phyloP scores from a whole-genome alignment of 768 basidiomycete genomes.

The Kwoniella bestiolae region DNA sequence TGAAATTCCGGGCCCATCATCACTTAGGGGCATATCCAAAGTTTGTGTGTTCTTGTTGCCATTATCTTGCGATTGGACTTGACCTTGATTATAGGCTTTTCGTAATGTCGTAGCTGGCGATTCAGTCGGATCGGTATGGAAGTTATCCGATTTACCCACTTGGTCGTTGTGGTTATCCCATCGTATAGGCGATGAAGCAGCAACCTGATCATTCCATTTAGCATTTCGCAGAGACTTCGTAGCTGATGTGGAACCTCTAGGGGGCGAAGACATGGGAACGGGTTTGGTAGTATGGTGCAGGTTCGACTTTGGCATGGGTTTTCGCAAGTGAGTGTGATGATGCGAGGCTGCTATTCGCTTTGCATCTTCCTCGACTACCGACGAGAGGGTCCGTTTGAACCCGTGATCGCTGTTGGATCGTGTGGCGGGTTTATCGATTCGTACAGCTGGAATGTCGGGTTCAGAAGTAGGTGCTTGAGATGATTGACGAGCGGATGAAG shows the following conservation, averaged over 20 bases:
- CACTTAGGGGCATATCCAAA: conserved; percentile 44
- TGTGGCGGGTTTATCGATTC: conserved; percentile 25
- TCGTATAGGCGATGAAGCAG: conserved; percentile 24
- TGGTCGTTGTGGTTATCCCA: conserved; percentile 12
- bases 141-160: conserved; percentile 24
- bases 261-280: conserved; percentile 28
- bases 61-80: too few species aligned
- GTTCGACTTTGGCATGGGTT: conserved; percentile 26
- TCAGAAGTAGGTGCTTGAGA: conserved; percentile 22
- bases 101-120: conserved; percentile 18
- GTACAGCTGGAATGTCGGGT: conserved; percentile 19
- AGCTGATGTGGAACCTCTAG: conserved; percentile 30
- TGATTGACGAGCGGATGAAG: conserved; percentile 6
- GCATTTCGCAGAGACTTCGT: conserved; percentile 24
- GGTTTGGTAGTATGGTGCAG: conserved; percentile 30
- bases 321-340: conserved; percentile 14
- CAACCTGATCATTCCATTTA: conserved; percentile 8
- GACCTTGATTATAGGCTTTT: neutral
- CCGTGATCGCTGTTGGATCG: conserved; percentile 18
- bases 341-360: conserved; percentile 36
- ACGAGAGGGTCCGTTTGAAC: conserved; percentile 52
- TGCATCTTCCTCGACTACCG: conserved; percentile 48
- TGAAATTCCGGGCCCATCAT: conserved; percentile 36
- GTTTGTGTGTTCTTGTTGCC: conserved; percentile 29
- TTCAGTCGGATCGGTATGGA: conserved; percentile 32